Evolutionary conservation across 1,284 basidiomycete species (phyloP).

Genomic region (Naganishia albida): DNA sequence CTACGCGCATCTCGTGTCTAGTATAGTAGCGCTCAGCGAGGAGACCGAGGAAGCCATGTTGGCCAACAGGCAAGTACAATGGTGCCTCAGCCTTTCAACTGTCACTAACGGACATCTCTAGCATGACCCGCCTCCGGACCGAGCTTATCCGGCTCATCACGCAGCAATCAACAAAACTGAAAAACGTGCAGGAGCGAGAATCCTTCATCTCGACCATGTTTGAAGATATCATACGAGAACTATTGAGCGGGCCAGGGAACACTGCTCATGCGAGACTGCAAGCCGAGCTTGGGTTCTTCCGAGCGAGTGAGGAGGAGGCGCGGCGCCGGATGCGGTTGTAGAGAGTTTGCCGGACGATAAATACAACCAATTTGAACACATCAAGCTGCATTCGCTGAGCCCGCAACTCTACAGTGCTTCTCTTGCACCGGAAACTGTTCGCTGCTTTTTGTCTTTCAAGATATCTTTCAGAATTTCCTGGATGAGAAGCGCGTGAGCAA

Average conservation of each 20-base stretch:
- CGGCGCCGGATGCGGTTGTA: slow-evolving; percentile 54
- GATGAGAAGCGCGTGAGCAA: too few species aligned
- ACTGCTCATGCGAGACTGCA: slow-evolving; percentile 63
- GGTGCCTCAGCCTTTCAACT: too few species aligned
- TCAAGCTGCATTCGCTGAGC: background rate
- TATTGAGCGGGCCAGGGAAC: slow-evolving; percentile 61
- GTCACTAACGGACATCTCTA: slow-evolving; percentile 48
- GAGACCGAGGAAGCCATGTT: slow-evolving; percentile 85
- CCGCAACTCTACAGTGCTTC: slow-evolving; percentile 4
- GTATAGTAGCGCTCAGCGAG: slow-evolving; percentile 73
- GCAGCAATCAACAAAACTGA: slow-evolving; percentile 68
- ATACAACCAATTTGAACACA: background rate
- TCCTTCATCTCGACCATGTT: slow-evolving; percentile 72
- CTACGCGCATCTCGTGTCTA: slow-evolving; percentile 76
- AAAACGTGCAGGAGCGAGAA: slow-evolving; percentile 60
- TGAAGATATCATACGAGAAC: slow-evolving; percentile 71
- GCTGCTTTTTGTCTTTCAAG: slow-evolving; percentile 48
- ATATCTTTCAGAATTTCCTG: slow-evolving; percentile 54
- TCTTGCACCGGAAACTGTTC: background rate
- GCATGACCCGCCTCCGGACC: slow-evolving; percentile 78
- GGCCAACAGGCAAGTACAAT: slow-evolving; percentile 11
- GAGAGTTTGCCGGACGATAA: background rate
- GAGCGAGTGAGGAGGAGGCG: slow-evolving; percentile 63
- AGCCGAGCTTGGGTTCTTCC: slow-evolving; percentile 63
- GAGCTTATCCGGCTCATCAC: slow-evolving; percentile 79